Evolutionary conservation across 2,329 filamentous ascomycete genomes (phyloP), one percentile per base, ranked within the genome.

Genomic region (Cylindrodendrum hubeiense): DNA sequence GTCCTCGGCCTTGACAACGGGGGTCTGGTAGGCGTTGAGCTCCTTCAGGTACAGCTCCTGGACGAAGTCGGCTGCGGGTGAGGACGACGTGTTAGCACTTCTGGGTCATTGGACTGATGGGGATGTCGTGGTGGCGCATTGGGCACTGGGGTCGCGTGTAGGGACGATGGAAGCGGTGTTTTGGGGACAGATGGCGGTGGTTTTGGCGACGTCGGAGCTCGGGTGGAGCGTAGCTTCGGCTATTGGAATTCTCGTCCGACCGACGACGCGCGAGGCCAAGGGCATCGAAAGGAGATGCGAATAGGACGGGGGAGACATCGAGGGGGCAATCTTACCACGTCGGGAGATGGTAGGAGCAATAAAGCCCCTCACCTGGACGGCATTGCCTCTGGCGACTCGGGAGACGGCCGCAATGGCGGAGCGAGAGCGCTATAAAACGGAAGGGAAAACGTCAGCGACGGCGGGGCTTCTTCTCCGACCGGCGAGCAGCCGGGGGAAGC

Each of bases 1-100:
- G 79, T 98, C 96, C 76, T 89, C 89, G 70, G 94, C 87, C 88
- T 98, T 97, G 84, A 95, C 80, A 73, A 90, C 86, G 62, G 93
- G 86, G 70, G 91, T 86, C 89, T 98, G 98, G 92, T 97, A 98
- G 83, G 90, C 89, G 86, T 95, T 96, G 80, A 99, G 90, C 85
- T 98, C 95, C 82, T 91, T 92, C 76, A 99, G 90, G 88, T 99
- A 99, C 79, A 99, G 89, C 81, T 98, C 95, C 85, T 98, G 96
- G 76, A 99, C 93, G 78, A 97, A 90, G 83, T 99, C 96, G 90
- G 93, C 96, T 98, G 79, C 71, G 55, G 26, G 34, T n/a, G 17
- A 39, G 57, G 66, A 62, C 59, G 56, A 66, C 28, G 56, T 55
- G 75, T 79, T 74, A 79, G 73, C 66, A 69, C 54, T 70, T 68